These are phyloP conservation scores for Erodium texanum DNA, from an alignment of 441 rosid genomes.

Conservation along the genomic window DNA sequence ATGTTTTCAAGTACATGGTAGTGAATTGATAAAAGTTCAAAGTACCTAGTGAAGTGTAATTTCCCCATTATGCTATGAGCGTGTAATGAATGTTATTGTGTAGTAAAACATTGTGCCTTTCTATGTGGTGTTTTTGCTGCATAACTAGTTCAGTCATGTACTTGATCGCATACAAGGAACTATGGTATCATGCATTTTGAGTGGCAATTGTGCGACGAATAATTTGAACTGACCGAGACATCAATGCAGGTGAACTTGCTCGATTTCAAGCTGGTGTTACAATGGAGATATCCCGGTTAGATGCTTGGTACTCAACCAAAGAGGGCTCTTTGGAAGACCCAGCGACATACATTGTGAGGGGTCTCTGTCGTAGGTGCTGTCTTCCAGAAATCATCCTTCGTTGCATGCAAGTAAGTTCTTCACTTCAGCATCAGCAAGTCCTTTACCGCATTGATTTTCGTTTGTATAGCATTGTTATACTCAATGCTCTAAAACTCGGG, in stretches of 20 bases:
- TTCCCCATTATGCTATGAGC: too few relatives aligned
- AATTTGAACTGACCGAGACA: not conserved
- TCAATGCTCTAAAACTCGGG: too few relatives aligned
- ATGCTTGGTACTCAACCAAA: constrained; percentile 83
- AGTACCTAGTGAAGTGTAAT: too few relatives aligned
- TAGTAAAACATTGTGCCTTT: not conserved
- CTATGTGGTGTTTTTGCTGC: not conserved
- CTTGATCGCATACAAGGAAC: not conserved
- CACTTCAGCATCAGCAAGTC: not conserved
- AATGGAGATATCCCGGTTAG: constrained; percentile 87
- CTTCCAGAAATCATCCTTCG: constrained; percentile 87
- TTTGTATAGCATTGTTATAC: not conserved
- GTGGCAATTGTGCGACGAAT: not conserved
- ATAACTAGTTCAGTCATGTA: not conserved
- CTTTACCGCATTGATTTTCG: not conserved
- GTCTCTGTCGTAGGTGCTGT: constrained; percentile 93
- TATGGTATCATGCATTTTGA: not conserved
- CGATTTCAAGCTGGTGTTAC: constrained; percentile 90
- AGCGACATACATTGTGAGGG: constrained; percentile 68
- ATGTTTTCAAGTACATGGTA: too few relatives aligned
- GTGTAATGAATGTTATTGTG: too few relatives aligned
- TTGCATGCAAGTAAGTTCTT: constrained; percentile 62
- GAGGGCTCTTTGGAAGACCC: constrained; percentile 67
- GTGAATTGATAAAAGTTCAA: too few relatives aligned
- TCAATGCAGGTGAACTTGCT: constrained; percentile 75